Conservation (phyloP, 2,329 filamentous ascomycete genomes). For the Hypoxylon sp. region DNA sequence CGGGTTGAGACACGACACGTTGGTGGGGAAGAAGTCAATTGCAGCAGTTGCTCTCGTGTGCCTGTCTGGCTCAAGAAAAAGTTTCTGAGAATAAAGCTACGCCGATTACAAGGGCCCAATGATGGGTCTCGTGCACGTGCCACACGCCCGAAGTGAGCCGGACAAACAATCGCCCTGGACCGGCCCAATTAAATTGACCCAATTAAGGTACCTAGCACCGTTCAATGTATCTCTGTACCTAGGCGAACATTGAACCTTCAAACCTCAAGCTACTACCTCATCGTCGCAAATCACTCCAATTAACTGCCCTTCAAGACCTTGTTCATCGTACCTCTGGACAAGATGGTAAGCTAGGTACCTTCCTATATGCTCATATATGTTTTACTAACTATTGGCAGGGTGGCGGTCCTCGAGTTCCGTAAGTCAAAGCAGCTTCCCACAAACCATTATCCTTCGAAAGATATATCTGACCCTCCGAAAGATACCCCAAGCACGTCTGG, state of each 20-base stretch:
- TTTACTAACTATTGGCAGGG: slow-evolving; percentile 68
- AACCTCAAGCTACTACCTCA: slow-evolving; percentile 26
- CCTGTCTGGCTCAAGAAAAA: slow-evolving; percentile 48
- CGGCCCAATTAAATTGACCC: slow-evolving; percentile 25
- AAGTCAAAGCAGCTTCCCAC: slow-evolving; percentile 52
- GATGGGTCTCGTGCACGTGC: slow-evolving; percentile 29
- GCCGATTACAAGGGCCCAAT: slow-evolving; percentile 30
- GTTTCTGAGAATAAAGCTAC: slow-evolving; percentile 49
- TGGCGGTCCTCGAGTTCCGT: slow-evolving; percentile 78
- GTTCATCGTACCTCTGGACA: slow-evolving; percentile 55
- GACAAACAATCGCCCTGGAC: slow-evolving; percentile 33
- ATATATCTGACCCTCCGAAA: slow-evolving; percentile 56
- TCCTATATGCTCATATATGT: not conserved
- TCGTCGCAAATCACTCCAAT: slow-evolving; percentile 51
- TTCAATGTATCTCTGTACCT: slow-evolving; percentile 16
- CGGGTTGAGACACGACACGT: slow-evolving; percentile 45
- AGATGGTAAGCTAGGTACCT: slow-evolving; percentile 65
- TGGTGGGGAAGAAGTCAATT: slow-evolving; percentile 34
- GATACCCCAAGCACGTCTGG: slow-evolving; percentile 99
- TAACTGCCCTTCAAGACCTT: slow-evolving; percentile 49
- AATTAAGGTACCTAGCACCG: slow-evolving; percentile 30
- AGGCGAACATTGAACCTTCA: slow-evolving; percentile 15
- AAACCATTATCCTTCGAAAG: slow-evolving; percentile 11
- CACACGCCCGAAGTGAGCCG: slow-evolving; percentile 2
- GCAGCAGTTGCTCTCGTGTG: slow-evolving; percentile 47